Base-by-base conservation (phyloP, 108 stramenopile species). In the Skeletonema grethae region DNA sequence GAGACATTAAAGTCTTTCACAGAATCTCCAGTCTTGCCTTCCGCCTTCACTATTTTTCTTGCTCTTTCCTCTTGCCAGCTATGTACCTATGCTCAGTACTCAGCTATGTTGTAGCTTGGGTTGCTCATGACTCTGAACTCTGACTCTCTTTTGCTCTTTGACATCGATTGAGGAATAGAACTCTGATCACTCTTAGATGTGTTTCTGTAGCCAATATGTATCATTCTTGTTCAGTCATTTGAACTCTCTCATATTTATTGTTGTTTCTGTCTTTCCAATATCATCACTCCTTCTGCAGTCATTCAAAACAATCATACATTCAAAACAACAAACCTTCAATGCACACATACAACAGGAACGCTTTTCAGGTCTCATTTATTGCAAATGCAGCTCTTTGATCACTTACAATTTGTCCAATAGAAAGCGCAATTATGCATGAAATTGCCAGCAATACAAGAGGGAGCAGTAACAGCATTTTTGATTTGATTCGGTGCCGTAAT, bases 341-440 rank as follows among this genome's bases (percentile, higher is more conserved):
- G n/a, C 15, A 43, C 15, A n/a, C 10, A 43, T 4, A 43, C 15
- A 43, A 43, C 15, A 43, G 10, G 15, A 43, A 43, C 41, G 15
- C 41, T 43, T 43, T 13, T 43, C 50, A 20, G n/a, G 22, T 36
- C 36, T 10, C 1, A 8, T 8, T 36, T 36, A 1, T 10, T 2
- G 22, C 18, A 53, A 9, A 5, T 53, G 7, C 9, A 22, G 1
- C 50, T 9, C n/a, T n/a, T 53, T n/a, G 18, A 22, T 53, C 50
- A 22, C 50, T 53, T 53, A 53, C 50, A 53, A 53, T 53, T 53
- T 53, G 46, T 48, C 16, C 46, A 48, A 48, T 22, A 22, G 20
- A 53, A 22, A 53, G 50, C 5, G 15, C 50, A 53, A 53, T 53
- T 53, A 53, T 53, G 3, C 22, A 53, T 53, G 50, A 53, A 22